Conservation (phyloP, 1,284 basidiomycete species). For the Cerioporus squamosus region DNA sequence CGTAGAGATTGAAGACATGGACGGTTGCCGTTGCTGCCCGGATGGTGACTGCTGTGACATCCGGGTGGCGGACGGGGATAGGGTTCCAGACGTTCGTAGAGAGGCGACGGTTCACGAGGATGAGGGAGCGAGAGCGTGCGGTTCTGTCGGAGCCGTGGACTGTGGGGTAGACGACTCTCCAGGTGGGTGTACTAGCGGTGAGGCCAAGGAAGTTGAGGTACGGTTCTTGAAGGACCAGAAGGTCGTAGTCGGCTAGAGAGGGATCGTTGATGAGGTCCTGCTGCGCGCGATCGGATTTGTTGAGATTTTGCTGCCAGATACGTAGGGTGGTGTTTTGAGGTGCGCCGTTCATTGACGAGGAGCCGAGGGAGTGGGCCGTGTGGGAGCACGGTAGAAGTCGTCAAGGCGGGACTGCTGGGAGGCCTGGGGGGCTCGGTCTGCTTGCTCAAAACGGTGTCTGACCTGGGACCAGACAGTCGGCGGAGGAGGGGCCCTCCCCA, state of each 20-base stretch:
- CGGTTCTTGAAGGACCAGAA: constrained; percentile 40
- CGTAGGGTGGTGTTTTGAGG: background rate
- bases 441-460: background rate
- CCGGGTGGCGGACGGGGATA: constrained; percentile 26
- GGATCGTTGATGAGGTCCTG: constrained; percentile 26
- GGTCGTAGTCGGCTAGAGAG: constrained; percentile 30
- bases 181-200: constrained; percentile 22
- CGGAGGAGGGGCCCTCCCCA: background rate
- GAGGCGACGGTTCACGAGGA: constrained; percentile 34
- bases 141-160: constrained; percentile 9
- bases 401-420: background rate
- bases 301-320: constrained; percentile 35
- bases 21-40: constrained; percentile 5
- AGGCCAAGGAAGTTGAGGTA: constrained; percentile 26
- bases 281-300: constrained; percentile 31
- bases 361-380: background rate
- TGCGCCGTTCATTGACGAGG: background rate
- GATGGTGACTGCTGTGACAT: constrained; percentile 36
- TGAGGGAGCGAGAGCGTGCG: constrained; percentile 26
- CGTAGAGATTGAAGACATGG: constrained; percentile 42
- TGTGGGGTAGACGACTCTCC: constrained; percentile 35
- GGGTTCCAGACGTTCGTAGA: constrained; percentile 30
- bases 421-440: background rate
- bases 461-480: constrained; percentile 4
- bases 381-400: background rate